Percentiles rank a stretch among this genome's conserved stretches.
Evolutionary conservation across 129 eudicot genomes (phyloP).

Genomic region (Scalesia atractyloides): DNA sequence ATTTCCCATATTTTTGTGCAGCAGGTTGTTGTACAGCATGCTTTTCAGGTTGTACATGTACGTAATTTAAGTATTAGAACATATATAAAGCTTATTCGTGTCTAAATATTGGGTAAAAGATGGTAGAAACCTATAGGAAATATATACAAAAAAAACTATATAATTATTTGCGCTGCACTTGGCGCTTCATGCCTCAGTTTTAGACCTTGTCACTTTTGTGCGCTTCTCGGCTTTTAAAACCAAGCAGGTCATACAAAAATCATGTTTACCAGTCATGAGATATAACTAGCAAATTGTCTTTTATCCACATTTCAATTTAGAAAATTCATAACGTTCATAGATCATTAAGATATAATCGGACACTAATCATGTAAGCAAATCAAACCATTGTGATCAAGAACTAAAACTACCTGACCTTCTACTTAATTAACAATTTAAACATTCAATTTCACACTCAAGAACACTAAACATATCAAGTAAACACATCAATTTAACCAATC

Average conservation of each 20-base stretch:
- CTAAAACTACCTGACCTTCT: background rate
- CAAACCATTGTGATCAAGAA: background rate
- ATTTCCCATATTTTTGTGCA: too few relatives aligned
- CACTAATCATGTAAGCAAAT: background rate
- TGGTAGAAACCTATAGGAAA: too few relatives aligned
- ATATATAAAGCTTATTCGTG: too few relatives aligned
- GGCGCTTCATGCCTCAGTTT: too few relatives aligned
- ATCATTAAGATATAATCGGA: background rate
- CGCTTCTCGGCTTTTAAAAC: too few relatives aligned
- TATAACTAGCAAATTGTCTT: background rate
- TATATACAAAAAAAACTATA: too few relatives aligned
- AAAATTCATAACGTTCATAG: background rate
- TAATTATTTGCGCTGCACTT: too few relatives aligned
- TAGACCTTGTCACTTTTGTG: too few relatives aligned
- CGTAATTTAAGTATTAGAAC: too few relatives aligned
- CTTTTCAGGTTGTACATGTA: too few relatives aligned
- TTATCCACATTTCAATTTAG: background rate
- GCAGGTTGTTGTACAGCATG: too few relatives aligned
- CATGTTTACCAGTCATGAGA: background rate
- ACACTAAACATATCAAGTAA: slow-evolving; percentile 3
- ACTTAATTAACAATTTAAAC: background rate
- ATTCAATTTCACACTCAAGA: background rate
- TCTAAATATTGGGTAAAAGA: too few relatives aligned
- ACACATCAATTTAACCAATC: slow-evolving; percentile 6
- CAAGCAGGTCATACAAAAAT: background rate